These are phyloP conservation scores for Boletus rubropictus DNA, from an alignment of 768 basidiomycete genomes.

Conservation along the genomic window DNA sequence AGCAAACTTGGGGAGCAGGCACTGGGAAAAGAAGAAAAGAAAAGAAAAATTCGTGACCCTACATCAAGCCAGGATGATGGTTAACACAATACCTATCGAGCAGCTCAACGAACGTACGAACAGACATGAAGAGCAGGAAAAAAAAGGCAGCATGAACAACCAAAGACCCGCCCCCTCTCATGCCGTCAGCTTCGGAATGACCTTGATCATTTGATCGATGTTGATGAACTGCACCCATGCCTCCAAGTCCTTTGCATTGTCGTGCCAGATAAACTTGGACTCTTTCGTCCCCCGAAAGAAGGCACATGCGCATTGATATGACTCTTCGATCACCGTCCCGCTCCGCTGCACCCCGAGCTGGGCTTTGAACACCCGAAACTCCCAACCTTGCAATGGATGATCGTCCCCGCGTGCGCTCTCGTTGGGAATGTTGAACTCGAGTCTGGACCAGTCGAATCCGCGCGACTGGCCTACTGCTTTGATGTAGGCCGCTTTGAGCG, in stretches of 20 bases:
- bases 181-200: slow-evolving; percentile 70
- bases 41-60: neutral
- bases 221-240: slow-evolving; percentile 83
- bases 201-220: slow-evolving; percentile 76
- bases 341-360: slow-evolving; percentile 62
- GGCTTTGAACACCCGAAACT: slow-evolving; percentile 76
- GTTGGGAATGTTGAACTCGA: slow-evolving; percentile 73
- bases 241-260: slow-evolving; percentile 59
- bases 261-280: slow-evolving; percentile 68
- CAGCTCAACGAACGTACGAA: slow-evolving; percentile 1
- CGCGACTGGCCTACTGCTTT: slow-evolving; percentile 77
- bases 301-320: slow-evolving; percentile 72
- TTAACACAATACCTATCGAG: slow-evolving; percentile 6
- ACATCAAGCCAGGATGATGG: slow-evolving; percentile 1
- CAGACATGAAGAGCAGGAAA: neutral
- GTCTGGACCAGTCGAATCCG: slow-evolving; percentile 75
- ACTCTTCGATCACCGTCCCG: slow-evolving; percentile 50
- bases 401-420: slow-evolving; percentile 62
- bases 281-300: slow-evolving; percentile 67
- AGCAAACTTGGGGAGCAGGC: neutral
- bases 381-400: slow-evolving; percentile 71
- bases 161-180: slow-evolving; percentile 15
- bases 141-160: too few species aligned
- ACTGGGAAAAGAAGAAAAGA: too few species aligned
- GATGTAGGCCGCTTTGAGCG: slow-evolving; percentile 78